phyloP scores from a whole-genome alignment of 768 basidiomycete species.

The Termitomyces sp. region DNA sequence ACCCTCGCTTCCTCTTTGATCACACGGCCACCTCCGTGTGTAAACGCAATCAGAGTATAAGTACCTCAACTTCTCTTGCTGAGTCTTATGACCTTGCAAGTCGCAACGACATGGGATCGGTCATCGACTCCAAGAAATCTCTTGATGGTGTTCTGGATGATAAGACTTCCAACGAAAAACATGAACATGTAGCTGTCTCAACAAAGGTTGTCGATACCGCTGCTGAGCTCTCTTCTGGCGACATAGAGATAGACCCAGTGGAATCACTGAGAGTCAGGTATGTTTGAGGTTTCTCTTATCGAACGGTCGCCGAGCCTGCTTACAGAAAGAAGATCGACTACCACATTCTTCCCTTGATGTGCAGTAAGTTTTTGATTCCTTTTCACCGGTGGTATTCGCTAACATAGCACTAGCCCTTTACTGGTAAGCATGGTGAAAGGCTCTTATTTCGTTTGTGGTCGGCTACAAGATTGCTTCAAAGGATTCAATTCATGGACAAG shows the following conservation, averaged over 20 bases:
- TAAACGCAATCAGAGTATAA: background rate
- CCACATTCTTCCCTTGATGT: conserved; percentile 69
- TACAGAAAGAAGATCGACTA: conserved; percentile 56
- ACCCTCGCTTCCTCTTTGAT: background rate
- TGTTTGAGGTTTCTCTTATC: conserved; percentile 4
- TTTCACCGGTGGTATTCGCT: background rate
- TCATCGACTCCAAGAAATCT: background rate
- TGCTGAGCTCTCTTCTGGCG: conserved; percentile 48
- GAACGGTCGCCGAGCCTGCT: background rate
- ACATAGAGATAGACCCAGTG: conserved; percentile 41
- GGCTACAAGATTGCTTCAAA: conserved; percentile 15
- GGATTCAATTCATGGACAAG: conserved; percentile 81
- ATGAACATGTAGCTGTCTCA: conserved; percentile 33
- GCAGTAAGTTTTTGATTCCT: conserved; percentile 36
- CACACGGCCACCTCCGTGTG: background rate
- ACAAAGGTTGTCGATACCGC: conserved; percentile 56
- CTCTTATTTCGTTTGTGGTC: no score
- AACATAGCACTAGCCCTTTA: conserved; percentile 40
- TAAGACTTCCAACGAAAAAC: conserved; percentile 24
- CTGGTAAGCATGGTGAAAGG: conserved; percentile 30
- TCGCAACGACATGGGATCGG: background rate
- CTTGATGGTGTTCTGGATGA: conserved; percentile 37
- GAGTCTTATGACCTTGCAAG: background rate
- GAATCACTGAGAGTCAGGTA: conserved; percentile 52
- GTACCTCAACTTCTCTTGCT: background rate